Conservation (phyloP, 2,329 filamentous ascomycete genomes). For the Diatrype stigma region DNA sequence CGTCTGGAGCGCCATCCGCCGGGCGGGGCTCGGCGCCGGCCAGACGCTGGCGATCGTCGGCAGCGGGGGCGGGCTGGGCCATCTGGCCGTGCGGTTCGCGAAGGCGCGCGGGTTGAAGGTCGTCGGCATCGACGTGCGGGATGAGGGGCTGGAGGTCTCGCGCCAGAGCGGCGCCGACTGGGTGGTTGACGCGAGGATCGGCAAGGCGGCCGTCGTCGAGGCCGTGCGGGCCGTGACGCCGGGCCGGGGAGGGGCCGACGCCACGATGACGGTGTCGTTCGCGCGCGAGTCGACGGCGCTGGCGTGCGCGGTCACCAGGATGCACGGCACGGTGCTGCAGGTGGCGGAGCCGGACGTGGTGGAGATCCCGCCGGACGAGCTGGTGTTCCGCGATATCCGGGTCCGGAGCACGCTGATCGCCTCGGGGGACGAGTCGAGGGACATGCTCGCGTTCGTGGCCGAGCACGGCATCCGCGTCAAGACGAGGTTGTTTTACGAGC, state of each 20-base stretch:
- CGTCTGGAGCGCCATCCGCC: constrained; percentile 3
- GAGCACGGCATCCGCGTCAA: background rate
- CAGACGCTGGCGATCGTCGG: background rate
- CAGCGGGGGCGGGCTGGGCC: background rate
- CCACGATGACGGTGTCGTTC: background rate
- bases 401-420: background rate
- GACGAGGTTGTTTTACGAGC: background rate
- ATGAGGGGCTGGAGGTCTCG: background rate
- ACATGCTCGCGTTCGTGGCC: background rate
- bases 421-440: background rate
- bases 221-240: background rate
- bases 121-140: background rate
- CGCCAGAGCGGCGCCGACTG: background rate
- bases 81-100: background rate
- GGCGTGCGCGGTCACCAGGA: background rate
- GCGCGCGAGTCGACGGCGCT: background rate
- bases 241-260: background rate
- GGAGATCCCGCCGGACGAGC: background rate
- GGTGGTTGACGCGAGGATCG: background rate
- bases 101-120: background rate
- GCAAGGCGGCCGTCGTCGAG: background rate
- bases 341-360: background rate
- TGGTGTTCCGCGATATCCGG: background rate
- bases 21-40: too few species aligned
- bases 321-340: background rate